A percentile compares a stretch with the other conserved stretches of the same genome.
Conservation (phyloP, 2,329 filamentous ascomycete genomes). For the Eutypella sp. region DNA sequence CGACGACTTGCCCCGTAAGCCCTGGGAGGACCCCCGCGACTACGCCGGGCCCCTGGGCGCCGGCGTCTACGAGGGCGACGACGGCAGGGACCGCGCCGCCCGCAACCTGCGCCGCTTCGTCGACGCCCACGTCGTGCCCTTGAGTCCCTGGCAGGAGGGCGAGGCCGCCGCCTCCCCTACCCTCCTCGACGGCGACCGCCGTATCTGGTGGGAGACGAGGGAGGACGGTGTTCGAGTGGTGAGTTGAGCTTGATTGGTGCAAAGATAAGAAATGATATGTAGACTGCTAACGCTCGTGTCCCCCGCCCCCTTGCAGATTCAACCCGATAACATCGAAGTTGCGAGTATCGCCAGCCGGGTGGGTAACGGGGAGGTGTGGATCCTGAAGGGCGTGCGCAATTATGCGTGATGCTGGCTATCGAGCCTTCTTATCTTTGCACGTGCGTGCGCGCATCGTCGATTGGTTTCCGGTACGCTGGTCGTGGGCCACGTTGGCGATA, state of each 20-base stretch:
- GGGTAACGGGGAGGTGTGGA: slow-evolving; percentile 85
- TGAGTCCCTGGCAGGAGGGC: slow-evolving; percentile 68
- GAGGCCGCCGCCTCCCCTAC: slow-evolving; percentile 64
- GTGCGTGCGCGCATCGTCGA: no score
- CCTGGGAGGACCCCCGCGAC: slow-evolving; percentile 75
- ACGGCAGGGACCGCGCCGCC: slow-evolving; percentile 71
- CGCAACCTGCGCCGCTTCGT: slow-evolving; percentile 76
- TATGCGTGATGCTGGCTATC: slow-evolving; percentile 34
- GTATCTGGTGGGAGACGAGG: slow-evolving; percentile 77
- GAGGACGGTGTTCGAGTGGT: slow-evolving; percentile 64
- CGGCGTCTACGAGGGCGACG: slow-evolving; percentile 68
- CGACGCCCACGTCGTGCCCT: slow-evolving; percentile 74
- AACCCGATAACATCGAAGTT: slow-evolving; percentile 77
- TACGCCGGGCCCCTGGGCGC: slow-evolving; percentile 63
- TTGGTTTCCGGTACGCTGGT: no score
- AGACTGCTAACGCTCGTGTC: slow-evolving; percentile 17
- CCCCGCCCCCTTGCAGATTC: slow-evolving; percentile 60
- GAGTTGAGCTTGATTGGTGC: slow-evolving; percentile 29
- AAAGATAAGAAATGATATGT: slow-evolving; percentile 3
- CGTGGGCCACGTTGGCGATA: no score
- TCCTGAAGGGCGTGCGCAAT: slow-evolving; percentile 51
- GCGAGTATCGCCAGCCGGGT: slow-evolving; percentile 69
- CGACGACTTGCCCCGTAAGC: slow-evolving; percentile 73
- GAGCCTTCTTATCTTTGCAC: no score
- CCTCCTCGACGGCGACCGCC: slow-evolving; percentile 55